A percentile compares a stretch with the other conserved stretches of the same genome.
Conservation (phyloP, 2,329 filamentous ascomycete genomes). For the Colletotrichum horii region DNA sequence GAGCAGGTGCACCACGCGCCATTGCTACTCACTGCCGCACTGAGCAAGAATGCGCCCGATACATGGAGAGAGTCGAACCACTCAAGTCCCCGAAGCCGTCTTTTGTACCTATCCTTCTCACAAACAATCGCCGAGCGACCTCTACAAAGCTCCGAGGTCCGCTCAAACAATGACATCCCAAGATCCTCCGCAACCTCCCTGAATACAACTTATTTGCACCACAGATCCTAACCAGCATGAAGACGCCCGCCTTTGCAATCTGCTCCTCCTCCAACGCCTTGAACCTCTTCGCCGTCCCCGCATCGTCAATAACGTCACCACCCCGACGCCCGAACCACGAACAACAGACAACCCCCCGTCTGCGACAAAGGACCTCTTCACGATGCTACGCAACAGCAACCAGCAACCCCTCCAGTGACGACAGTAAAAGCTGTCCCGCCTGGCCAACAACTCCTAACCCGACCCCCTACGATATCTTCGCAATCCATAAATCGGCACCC, state of each 20-base stretch:
- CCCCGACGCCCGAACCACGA: background rate
- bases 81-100: background rate
- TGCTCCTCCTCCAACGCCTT: slow-evolving; percentile 16
- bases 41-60: slow-evolving; percentile 12
- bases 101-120: background rate
- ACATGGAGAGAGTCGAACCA: background rate
- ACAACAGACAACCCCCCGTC: background rate
- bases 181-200: background rate
- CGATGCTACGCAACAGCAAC: slow-evolving; percentile 3
- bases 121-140: background rate
- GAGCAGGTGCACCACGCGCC: background rate
- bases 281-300: slow-evolving; percentile 20
- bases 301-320: slow-evolving; percentile 28
- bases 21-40: background rate
- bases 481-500: slow-evolving; percentile 53
- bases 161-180: background rate
- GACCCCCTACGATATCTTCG: slow-evolving; percentile 91
- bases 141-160: background rate
- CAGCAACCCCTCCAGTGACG: background rate
- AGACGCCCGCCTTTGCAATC: slow-evolving; percentile 7
- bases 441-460: slow-evolving; percentile 61
- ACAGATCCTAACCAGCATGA: background rate
- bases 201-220: background rate
- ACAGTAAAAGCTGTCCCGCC: slow-evolving; percentile 17
- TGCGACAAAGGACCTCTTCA: background rate